Conservation (phyloP, 2,329 filamentous ascomycete species). For the Hypoxylon sp. region DNA sequence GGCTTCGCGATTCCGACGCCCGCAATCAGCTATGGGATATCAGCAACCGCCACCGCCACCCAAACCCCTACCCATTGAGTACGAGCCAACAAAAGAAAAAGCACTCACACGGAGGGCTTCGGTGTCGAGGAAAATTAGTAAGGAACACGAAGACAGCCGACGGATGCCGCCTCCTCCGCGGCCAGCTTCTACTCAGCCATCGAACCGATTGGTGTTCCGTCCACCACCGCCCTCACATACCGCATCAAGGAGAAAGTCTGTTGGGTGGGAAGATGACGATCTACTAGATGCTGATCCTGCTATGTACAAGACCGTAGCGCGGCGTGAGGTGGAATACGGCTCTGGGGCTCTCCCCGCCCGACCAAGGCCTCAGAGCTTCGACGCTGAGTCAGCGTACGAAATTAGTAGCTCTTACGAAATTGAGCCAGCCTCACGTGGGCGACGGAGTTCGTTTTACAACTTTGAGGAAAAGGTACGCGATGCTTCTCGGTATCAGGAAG, state of each 20-base stretch:
- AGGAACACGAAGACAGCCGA: slow-evolving; percentile 61
- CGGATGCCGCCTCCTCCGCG: slow-evolving; percentile 67
- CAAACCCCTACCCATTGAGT: slow-evolving; percentile 60
- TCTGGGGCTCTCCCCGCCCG: slow-evolving; percentile 46
- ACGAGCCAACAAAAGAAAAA: slow-evolving; percentile 58
- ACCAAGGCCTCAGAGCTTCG: slow-evolving; percentile 47
- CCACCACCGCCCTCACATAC: slow-evolving; percentile 49
- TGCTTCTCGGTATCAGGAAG: slow-evolving; percentile 68
- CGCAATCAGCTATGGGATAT: slow-evolving; percentile 61
- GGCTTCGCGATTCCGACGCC: slow-evolving; percentile 54
- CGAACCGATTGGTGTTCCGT: slow-evolving; percentile 52
- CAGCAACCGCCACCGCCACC: slow-evolving; percentile 54
- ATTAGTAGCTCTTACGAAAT: slow-evolving; percentile 42
- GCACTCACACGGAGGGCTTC: slow-evolving; percentile 61
- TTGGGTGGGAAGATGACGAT: slow-evolving; percentile 51
- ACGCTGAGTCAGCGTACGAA: slow-evolving; percentile 42
- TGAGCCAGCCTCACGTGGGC: slow-evolving; percentile 52
- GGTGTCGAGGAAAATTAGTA: slow-evolving; percentile 55
- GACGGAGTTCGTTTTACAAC: slow-evolving; percentile 55
- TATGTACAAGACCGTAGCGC: slow-evolving; percentile 43
- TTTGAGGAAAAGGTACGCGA: slow-evolving; percentile 62
- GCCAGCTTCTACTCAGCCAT: slow-evolving; percentile 55
- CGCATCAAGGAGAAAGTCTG: slow-evolving; percentile 50
- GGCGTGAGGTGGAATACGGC: slow-evolving; percentile 53
- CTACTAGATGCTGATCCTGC: slow-evolving; percentile 42